Evolutionary conservation across 2,329 filamentous ascomycete species (phyloP).

Genomic region (Fusarium sacchari): DNA sequence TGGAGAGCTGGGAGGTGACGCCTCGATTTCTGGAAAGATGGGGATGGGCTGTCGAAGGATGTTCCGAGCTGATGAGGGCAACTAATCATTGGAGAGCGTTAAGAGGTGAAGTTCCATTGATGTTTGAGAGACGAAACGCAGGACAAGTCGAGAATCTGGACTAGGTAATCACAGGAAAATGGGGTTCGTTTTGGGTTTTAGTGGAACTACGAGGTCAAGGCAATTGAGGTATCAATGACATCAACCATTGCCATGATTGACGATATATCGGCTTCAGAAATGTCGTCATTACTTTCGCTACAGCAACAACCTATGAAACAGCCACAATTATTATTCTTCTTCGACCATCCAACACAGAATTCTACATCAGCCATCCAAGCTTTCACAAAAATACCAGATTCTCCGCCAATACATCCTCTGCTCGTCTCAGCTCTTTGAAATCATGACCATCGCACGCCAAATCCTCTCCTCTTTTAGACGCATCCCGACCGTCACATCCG

Average conservation of each 20-base stretch:
- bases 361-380: neutral
- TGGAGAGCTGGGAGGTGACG: constrained; percentile 8
- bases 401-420: rapidly evolving
- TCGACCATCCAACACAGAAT: neutral
- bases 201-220: neutral
- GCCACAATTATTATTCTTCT: neutral
- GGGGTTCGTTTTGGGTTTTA: neutral
- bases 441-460: constrained; percentile 9
- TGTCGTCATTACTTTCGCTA: constrained; percentile 24
- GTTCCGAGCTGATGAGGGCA: neutral
- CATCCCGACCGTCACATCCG: neutral
- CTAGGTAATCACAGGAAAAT: rapidly evolving
- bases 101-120: neutral
- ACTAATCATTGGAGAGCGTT: constrained; percentile 11
- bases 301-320: neutral
- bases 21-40: constrained; percentile 3
- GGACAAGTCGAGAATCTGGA: neutral
- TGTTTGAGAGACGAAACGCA: neutral
- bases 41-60: constrained; percentile 9
- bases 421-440: neutral
- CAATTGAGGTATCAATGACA: constrained; percentile 23
- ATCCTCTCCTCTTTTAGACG: neutral
- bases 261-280: neutral
- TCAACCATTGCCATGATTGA: constrained; percentile 21
- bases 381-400: neutral